phyloP scores from a whole-genome alignment of 306 rosid genomes.

The Casuarina equisetifolia region DNA sequence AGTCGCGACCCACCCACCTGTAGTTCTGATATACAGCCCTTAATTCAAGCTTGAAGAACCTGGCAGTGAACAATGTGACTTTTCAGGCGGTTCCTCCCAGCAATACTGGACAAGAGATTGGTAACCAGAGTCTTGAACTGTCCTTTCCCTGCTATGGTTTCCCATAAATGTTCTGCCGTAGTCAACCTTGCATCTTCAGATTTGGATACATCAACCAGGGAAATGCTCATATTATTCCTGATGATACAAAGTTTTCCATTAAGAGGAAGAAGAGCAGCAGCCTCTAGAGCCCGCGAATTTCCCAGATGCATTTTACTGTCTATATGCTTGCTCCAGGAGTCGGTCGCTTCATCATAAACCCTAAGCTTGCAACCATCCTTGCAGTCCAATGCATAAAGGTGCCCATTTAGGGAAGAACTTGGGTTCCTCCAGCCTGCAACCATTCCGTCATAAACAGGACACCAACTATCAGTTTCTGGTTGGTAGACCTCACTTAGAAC shows the following conservation, averaged over 20 bases:
- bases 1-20: neutral
- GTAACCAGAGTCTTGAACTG: conserved; percentile 77
- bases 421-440: conserved; percentile 90
- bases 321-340: conserved; percentile 69
- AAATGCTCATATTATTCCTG: conserved; percentile 75
- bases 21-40: conserved; percentile 32
- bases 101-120: conserved; percentile 79
- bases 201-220: conserved; percentile 70
- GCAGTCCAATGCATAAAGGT: conserved; percentile 78
- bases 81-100: conserved; percentile 78
- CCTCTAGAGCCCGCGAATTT: conserved; percentile 67
- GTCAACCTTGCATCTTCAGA: conserved; percentile 45
- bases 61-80: conserved; percentile 91
- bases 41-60: conserved; percentile 67
- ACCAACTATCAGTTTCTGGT: conserved; percentile 70
- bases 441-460: conserved; percentile 73
- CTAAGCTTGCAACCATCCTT: conserved; percentile 78
- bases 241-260: conserved; percentile 73
- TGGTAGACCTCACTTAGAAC: conserved; percentile 79
- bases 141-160: conserved; percentile 74
- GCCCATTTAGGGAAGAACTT: conserved; percentile 63
- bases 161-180: conserved; percentile 70
- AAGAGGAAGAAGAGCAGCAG: conserved; percentile 72
- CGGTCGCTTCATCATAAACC: conserved; percentile 59
- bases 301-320: conserved; percentile 76